Conservation (phyloP, 768 basidiomycete species). For the Rhizopogon sp. region DNA sequence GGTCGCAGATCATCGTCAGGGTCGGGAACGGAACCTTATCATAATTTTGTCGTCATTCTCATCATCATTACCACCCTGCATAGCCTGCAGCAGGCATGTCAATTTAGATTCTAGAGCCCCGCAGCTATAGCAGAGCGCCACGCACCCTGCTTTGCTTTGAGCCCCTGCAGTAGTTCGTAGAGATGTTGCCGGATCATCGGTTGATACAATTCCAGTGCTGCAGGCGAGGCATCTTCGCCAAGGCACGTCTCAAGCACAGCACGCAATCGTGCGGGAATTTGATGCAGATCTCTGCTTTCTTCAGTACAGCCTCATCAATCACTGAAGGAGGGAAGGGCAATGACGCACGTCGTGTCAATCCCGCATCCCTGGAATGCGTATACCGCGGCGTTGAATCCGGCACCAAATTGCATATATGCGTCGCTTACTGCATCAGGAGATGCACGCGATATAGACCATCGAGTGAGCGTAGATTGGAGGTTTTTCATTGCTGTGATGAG, state of each 20-base stretch:
- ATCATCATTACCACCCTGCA: constrained; percentile 3
- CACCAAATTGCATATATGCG: constrained; percentile 84
- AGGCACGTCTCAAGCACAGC: constrained; percentile 38
- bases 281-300: constrained; percentile 32
- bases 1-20: too few relatives aligned
- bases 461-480: constrained; percentile 66
- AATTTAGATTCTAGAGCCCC: not conserved
- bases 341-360: constrained; percentile 72
- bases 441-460: constrained; percentile 61
- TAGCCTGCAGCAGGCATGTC: not conserved
- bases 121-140: constrained; percentile 19
- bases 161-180: constrained; percentile 33
- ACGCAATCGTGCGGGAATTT: constrained; percentile 34
- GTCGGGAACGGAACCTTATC: not conserved
- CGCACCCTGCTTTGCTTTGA: constrained; percentile 37
- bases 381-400: constrained; percentile 80
- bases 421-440: constrained; percentile 77
- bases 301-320: constrained; percentile 1
- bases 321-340: constrained; percentile 15
- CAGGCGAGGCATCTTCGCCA: constrained; percentile 34
- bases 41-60: not conserved
- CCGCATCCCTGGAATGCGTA: constrained; percentile 67
- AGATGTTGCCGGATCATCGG: constrained; percentile 33
- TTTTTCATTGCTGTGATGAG: constrained; percentile 81
- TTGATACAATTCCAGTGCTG: constrained; percentile 30